Base-by-base conservation (phyloP, 2,329 filamentous ascomycete species). In the Xenoacremonium recifei region DNA sequence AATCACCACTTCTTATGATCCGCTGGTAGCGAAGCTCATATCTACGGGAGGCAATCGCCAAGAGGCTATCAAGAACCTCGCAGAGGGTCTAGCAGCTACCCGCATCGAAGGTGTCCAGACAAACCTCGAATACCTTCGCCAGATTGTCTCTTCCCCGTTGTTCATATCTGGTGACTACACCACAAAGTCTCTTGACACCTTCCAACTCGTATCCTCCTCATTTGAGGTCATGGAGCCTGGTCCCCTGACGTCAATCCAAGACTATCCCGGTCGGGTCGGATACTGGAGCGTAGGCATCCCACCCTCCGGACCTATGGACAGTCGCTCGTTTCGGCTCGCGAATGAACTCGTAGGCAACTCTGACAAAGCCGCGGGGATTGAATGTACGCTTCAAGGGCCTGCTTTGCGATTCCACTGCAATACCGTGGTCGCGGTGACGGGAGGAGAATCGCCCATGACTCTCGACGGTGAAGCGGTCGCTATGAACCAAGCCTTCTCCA, bases 21-120 rank as follows among this genome's bases (percentile, higher is more conserved):
- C 86, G 0, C 83, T 89, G 73, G 82, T 90, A 36, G 81, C 85
- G 2, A 89, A 90, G 58, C 68, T 89, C 48, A 89, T 89, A 39
- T 80, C 87, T 1, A 73, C 75, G 38, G 85, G 79, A 0, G 66
- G 70, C 1, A 73, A 75, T 33, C 73, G 86, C 18, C 64, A 75
- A 45, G 76, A 80, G 30, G 83, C 84, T 1, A 70, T 88, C 5
- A 72, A 78, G 38, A 87, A 84, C 45, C 67, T 89, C 15, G 71
- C 72, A 0, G 64, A 72, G 1, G 84, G 84, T 0, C 64, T 89
- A 4, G 79, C 80, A 53, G 66, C 79, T 5, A 64, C 59, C 1
- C 41, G 43, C 1, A 54, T 67, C 2, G 50, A 57, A 2, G 64
- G 65, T 1, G 51, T 67, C 0, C 54, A 61, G 42, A 66, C 63